A percentile compares a stretch with the other conserved stretches of the same genome.
These are phyloP conservation scores for Fusarium cyanostomum DNA, from an alignment of 2,329 filamentous ascomycete genomes.

Conservation along the genomic window DNA sequence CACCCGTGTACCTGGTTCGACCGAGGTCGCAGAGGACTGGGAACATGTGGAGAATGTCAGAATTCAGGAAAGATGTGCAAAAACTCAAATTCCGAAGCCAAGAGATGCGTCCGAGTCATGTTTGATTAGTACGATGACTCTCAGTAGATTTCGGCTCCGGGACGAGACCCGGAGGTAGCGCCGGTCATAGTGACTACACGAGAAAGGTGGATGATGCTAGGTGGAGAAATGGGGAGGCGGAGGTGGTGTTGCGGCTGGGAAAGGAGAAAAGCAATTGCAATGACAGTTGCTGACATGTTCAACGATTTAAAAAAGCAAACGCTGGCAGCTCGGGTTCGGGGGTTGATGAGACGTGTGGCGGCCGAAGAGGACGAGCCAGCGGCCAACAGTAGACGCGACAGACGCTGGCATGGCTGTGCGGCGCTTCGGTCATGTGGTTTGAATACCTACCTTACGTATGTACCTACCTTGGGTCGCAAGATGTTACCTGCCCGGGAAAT, in stretches of 20 bases:
- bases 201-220: background rate
- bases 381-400: constrained; percentile 17
- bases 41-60: constrained; percentile 10
- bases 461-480: background rate
- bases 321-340: background rate
- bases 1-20: constrained; percentile 8
- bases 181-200: background rate
- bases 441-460: background rate
- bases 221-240: background rate
- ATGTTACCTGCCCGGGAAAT: no score
- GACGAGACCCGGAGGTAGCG: background rate
- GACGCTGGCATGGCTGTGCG: constrained; percentile 6
- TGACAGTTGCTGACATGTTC: background rate
- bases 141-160: constrained; percentile 3
- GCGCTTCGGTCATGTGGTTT: constrained; percentile 29
- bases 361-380: background rate
- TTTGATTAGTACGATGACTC: constrained; percentile 23
- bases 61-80: background rate
- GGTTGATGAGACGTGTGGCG: background rate
- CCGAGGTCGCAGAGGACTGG: no score
- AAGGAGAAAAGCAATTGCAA: constrained; percentile 14
- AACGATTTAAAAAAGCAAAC: background rate
- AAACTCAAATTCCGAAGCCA: background rate
- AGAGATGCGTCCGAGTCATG: constrained; percentile 22
- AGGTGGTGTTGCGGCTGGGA: background rate